A percentile compares a stretch with the other conserved stretches of the same genome.
These are phyloP conservation scores for Phytophthora agathidicida DNA, from an alignment of 352 stramenopile species.

Conservation along the genomic window DNA sequence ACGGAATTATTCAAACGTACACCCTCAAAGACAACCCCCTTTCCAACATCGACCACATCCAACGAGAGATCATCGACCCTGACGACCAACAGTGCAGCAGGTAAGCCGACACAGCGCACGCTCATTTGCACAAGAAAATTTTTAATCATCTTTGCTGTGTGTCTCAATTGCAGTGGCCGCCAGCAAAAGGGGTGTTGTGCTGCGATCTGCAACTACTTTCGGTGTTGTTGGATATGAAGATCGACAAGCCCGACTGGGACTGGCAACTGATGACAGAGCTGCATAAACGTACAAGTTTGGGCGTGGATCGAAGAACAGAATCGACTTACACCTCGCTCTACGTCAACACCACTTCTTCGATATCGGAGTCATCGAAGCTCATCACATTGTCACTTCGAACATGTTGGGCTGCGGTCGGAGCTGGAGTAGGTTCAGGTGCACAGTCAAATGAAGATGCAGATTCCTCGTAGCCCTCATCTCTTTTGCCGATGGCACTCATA, in stretches of 20 bases:
- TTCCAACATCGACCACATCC: constrained; percentile 10
- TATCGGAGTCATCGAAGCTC: constrained; percentile 63
- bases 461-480: neutral
- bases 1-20: constrained; percentile 8
- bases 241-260: too few species aligned
- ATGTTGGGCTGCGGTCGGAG: too few species aligned
- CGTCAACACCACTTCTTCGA: constrained; percentile 58
- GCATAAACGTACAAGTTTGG: too few species aligned
- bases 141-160: too few species aligned
- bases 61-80: constrained; percentile 8
- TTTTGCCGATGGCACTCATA: neutral
- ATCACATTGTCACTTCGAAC: constrained; percentile 29
- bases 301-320: too few species aligned
- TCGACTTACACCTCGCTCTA: constrained; percentile 19
- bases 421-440: neutral
- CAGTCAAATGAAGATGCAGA: neutral
- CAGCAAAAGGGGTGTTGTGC: too few species aligned
- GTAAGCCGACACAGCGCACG: too few species aligned
- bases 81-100: constrained; percentile 3
- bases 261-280: too few species aligned
- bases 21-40: constrained; percentile 6
- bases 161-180: too few species aligned
- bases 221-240: too few species aligned
- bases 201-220: too few species aligned
- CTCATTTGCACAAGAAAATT: too few species aligned